Evolutionary conservation across 352 stramenopile genomes (phyloP), one percentile per base, ranked within the genome.

Genomic region (Globisporangium paroecandrum): DNA sequence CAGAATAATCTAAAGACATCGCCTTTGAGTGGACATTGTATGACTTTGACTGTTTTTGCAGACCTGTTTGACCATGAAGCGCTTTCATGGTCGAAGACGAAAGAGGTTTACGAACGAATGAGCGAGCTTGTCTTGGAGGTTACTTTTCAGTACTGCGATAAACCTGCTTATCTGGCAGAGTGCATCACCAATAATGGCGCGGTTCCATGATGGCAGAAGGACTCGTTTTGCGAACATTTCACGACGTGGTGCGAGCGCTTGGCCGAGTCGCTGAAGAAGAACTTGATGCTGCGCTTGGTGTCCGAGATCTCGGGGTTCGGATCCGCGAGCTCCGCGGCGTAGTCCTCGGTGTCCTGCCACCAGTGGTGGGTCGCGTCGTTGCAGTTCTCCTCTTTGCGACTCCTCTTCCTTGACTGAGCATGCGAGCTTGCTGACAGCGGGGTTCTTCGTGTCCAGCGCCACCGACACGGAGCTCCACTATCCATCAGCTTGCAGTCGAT

Each of bases 351-450:
- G 0, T 74, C 66, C 3, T 66, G 49, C 20, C 55, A n/a, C 67
- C 58, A 32, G 29, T 32, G 29, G 29, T 32, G 29, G 36, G 89
- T 74, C 13, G 72, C 72, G 20, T 77, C 82, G 65, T 72, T 85
- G 57, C 91, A 72, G 38, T 78, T 77, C 58, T 88, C 79, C 63
- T 91, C 83, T 6, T 32, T 91, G 68, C 27, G 58, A 63, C 66
- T 85, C 78, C 69, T 94, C 86, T 58, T 92, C 86, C 32, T 82
- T 75, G 4, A 61, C 65, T 0, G 81, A 86, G 64, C 86, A 94
- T 9, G 53, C 68, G 20, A 90, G 73, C 53, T 81, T 62, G 66
- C 56, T 55, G 43, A 18, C 25, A 13, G 27, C n/a, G 2, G 59
- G 51, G 13, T 65, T 65, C 0, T 65, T 62, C 0, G 62, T 62